Conservation (phyloP, 345 rosid genomes). For the Trapa bicornis region DNA sequence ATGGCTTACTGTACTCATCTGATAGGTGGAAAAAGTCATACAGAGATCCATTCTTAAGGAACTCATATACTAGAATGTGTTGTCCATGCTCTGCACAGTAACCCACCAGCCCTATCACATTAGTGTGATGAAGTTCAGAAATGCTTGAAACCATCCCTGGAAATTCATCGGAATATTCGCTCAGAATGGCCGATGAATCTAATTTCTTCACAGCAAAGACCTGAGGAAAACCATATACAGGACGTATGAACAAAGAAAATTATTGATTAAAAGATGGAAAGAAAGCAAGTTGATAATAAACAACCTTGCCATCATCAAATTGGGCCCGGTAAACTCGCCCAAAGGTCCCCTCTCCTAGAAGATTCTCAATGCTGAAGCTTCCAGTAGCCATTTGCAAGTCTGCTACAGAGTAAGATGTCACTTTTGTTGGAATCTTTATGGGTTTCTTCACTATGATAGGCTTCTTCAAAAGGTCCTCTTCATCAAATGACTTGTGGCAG, state of each 20-base stretch:
- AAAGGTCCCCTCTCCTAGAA: conserved; percentile 91
- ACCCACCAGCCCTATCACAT: conserved; percentile 76
- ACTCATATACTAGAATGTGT: conserved; percentile 79
- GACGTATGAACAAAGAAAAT: background rate
- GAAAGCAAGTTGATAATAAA: background rate
- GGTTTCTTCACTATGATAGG: conserved; percentile 56
- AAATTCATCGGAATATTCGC: conserved; percentile 58
- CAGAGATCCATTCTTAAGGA: conserved; percentile 78
- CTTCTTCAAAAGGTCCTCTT: conserved; percentile 52
- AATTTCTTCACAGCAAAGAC: conserved; percentile 92
- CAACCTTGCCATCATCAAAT: conserved; percentile 76
- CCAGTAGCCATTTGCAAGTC: conserved; percentile 93
- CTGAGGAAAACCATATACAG: conserved; percentile 14
- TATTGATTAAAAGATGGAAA: too few species aligned
- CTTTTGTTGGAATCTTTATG: conserved; percentile 46
- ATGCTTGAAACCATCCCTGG: conserved; percentile 69
- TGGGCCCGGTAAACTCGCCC: conserved; percentile 98
- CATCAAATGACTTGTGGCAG: conserved; percentile 70
- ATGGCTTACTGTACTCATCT: conserved; percentile 68
- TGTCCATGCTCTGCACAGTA: conserved; percentile 95
- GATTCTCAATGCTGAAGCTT: conserved; percentile 72
- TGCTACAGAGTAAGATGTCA: conserved; percentile 63
- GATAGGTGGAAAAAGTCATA: conserved; percentile 72
- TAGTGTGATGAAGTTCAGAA: conserved; percentile 75
- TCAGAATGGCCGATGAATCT: conserved; percentile 61